A percentile compares a stretch with the other conserved stretches of the same genome.
Evolutionary conservation across 2,329 filamentous ascomycete species (phyloP).

Genomic region (Aspergillus floridensis): DNA sequence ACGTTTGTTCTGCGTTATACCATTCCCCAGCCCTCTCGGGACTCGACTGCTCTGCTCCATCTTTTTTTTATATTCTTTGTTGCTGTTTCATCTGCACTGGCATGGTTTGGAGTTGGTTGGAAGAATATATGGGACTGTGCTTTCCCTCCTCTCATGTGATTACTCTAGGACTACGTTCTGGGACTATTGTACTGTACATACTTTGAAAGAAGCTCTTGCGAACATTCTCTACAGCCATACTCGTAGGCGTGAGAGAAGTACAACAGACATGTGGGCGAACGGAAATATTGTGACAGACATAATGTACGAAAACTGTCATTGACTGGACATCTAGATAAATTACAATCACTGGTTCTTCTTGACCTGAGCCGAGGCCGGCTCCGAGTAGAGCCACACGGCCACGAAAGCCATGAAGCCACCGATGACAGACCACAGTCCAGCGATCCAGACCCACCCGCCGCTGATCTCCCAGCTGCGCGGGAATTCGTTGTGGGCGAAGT

Average conservation of each 20-base stretch:
- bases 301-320: conserved; percentile 1
- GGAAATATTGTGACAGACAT: background rate
- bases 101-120: conserved; percentile 5
- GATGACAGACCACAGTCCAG: conserved; percentile 80
- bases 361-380: conserved; percentile 46
- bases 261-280: background rate
- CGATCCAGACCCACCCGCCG: conserved; percentile 92
- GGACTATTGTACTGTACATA: conserved; percentile 1
- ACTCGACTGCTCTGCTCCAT: background rate
- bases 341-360: conserved; percentile 49
- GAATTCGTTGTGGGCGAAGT: conserved; percentile 97
- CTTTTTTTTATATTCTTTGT: background rate
- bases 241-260: background rate
- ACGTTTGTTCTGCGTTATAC: background rate
- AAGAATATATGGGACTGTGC: background rate
- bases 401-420: conserved; percentile 82
- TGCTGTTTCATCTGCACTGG: background rate
- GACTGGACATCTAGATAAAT: conserved; percentile 18
- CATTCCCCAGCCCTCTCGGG: background rate
- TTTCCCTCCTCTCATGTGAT: background rate
- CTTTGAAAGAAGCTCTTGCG: background rate
- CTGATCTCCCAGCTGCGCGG: conserved; percentile 85
- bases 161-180: background rate
- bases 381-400: conserved; percentile 80
- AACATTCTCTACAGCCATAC: conserved; percentile 1